Conservation (phyloP, 106 monocot species). For the Acorus gramineus region DNA sequence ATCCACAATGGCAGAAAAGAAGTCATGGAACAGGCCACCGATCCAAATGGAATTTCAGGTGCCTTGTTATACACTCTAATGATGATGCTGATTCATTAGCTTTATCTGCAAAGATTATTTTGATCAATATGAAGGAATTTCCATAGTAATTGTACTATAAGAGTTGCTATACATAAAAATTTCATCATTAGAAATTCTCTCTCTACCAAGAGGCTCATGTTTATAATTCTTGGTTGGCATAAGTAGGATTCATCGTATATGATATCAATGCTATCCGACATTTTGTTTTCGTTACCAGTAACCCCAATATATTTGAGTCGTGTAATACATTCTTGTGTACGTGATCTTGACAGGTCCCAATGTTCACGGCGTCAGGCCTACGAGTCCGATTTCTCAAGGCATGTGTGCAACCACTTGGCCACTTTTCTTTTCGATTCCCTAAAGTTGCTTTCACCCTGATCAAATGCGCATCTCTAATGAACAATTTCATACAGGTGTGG, state of each 20-base stretch:
- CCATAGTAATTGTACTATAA: too few relatives aligned
- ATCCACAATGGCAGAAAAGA: constrained; percentile 94
- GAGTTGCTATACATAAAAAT: too few relatives aligned
- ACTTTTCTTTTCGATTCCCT: background rate
- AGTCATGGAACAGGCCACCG: constrained; percentile 81
- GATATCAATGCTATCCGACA: too few relatives aligned
- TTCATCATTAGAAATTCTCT: too few relatives aligned
- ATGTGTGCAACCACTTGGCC: background rate
- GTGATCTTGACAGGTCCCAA: constrained; percentile 63
- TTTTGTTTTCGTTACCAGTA: too few relatives aligned
- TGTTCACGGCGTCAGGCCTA: constrained; percentile 98
- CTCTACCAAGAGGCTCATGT: too few relatives aligned
- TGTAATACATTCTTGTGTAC: background rate
- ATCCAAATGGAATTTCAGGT: constrained; percentile 99
- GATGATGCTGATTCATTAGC: background rate
- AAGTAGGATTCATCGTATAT: too few relatives aligned
- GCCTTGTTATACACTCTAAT: background rate
- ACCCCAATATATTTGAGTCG: too few relatives aligned
- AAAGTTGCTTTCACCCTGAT: too few relatives aligned
- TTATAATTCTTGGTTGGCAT: too few relatives aligned
- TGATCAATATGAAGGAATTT: too few relatives aligned
- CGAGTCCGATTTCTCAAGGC: constrained; percentile 96
- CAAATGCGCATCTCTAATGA: background rate
- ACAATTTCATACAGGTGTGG: constrained; percentile 57
- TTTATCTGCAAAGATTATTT: too few relatives aligned